Conservation (phyloP, 257 asterid species). For the Thymus quinquecostatus region DNA sequence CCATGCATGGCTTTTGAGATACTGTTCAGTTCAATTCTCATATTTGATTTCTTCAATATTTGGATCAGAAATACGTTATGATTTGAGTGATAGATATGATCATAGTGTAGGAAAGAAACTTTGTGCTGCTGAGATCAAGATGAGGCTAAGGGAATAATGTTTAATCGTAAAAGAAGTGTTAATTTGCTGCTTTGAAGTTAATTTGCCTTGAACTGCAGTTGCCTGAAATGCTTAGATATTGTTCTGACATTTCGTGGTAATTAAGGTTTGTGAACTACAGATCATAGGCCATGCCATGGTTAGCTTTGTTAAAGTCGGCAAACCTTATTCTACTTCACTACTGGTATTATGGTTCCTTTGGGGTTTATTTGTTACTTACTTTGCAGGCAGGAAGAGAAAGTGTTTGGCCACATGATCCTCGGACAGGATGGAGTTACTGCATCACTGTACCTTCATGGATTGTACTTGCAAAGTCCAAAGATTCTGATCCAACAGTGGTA, state of each 20-base stretch:
- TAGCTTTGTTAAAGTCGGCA: background rate
- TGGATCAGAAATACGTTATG: constrained; percentile 17
- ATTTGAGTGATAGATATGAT: constrained; percentile 6
- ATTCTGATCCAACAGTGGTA: constrained; percentile 98
- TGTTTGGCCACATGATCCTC: constrained; percentile 97
- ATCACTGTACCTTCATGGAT: constrained; percentile 94
- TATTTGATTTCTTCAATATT: background rate
- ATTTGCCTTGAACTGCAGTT: constrained; percentile 21
- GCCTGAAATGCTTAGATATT: constrained; percentile 12
- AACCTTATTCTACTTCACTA: constrained; percentile 22
- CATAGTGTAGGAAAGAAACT: constrained; percentile 11
- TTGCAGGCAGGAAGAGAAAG: constrained; percentile 52
- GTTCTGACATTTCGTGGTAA: constrained; percentile 6
- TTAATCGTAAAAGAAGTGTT: background rate
- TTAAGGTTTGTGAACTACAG: constrained; percentile 14
- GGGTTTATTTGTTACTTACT: constrained; percentile 32
- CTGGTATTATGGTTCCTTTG: constrained; percentile 12
- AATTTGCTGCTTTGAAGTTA: background rate
- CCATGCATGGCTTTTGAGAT: constrained; percentile 19
- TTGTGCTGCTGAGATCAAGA: background rate
- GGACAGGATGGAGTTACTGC: constrained; percentile 96
- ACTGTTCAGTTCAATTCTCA: constrained; percentile 10
- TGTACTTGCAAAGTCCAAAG: constrained; percentile 87
- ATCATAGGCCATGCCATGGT: constrained; percentile 12
- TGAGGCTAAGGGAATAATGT: constrained; percentile 1